Evolutionary conservation across 2,329 filamentous ascomycete species (phyloP), one percentile per base, ranked within the genome.

Genomic region (Fusarium sp.): DNA sequence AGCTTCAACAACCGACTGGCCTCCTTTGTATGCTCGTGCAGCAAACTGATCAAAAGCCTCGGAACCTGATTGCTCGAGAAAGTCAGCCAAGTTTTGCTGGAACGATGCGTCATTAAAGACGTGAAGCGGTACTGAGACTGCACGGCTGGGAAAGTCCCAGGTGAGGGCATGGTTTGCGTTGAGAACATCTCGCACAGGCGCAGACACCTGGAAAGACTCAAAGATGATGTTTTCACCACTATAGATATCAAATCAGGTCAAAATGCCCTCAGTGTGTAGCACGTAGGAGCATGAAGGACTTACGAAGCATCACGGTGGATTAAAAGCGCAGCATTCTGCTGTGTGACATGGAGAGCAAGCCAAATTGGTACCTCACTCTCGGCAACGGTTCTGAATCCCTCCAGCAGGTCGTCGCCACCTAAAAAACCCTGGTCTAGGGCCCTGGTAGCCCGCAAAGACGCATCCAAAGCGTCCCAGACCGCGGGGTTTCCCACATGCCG

Each of bases 131-230:
- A 92, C 76, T 0, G 83, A 80, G 0, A 88, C 87, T 0, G 88
- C 85, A 10, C 81, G 81, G 0, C 86, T 88, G 0, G 92, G 91
- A 68, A 93, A 93, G n/a, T 87, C 84, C 86, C 91, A 91, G 54
- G 81, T 73, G 0, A 94, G 79, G 0, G 90, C 85, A 33, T 84
- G 83, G 8, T 86, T 79, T 0, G 88, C 79, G 0, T 84, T 84
- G 2, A 92, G 83, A 1, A 92, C 88, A 16, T 84, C 78, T 20
- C 87, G 81, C 0, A 87, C 87, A 0, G 78, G 76, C 0, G 92
- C 83, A 0, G 90, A 91, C 0, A 88, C 83, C 78, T 93, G 90
- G 58, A 93, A 93, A 0, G 85, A 84, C 77, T 94, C 91, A 38
- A 69, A 89, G 18, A 75, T 87, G 66, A 76, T 71, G 13, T 27